Evolutionary conservation across 306 rosid species (phyloP).

Genomic region (Quercus bicolor): DNA sequence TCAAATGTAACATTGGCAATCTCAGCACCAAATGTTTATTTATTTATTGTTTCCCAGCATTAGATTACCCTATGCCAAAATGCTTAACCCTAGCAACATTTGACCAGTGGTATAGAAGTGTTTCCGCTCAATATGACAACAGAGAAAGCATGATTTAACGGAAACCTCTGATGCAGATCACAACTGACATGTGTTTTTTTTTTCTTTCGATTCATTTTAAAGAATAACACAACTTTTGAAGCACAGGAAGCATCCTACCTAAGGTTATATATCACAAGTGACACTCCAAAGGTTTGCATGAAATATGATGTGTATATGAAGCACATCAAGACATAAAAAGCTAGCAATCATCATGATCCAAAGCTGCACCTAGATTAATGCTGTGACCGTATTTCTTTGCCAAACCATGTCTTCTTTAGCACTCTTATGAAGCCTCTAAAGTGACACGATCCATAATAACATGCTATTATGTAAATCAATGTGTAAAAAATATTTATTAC

Average conservation of each 20-base stretch:
- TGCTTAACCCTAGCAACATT: neutral
- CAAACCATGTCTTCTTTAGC: neutral
- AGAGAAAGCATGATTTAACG: neutral
- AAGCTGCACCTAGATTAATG: neutral
- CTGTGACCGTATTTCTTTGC: neutral
- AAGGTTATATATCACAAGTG: neutral
- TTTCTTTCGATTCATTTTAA: neutral
- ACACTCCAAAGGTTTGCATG: neutral
- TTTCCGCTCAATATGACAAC: neutral
- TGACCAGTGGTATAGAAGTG: neutral
- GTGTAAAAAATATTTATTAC: neutral
- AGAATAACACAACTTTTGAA: neutral
- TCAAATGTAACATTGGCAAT: constrained; percentile 5
- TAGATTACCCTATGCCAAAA: neutral
- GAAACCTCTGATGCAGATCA: neutral
- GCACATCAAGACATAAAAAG: neutral
- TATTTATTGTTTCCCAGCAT: neutral
- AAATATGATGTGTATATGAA: neutral
- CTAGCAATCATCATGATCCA: neutral
- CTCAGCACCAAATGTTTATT: neutral
- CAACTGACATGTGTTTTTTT: neutral
- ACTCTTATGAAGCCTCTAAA: neutral
- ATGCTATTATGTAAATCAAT: neutral
- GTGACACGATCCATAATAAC: neutral
- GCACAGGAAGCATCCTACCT: neutral